A percentile compares a stretch with the other conserved stretches of the same genome.
phyloP scores from a whole-genome alignment of 306 rosid species.

The Crotalaria pallida region DNA sequence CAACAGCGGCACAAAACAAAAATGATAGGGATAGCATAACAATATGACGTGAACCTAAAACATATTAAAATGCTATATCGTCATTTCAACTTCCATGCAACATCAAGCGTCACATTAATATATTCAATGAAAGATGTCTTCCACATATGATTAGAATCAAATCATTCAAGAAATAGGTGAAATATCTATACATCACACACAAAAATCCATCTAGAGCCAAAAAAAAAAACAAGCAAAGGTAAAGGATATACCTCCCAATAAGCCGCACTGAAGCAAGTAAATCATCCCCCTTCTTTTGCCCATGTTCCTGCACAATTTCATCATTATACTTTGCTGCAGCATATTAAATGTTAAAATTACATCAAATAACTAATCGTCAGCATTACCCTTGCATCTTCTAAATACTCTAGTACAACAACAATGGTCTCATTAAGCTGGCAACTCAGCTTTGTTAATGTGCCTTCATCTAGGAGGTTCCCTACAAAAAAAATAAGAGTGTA shows the following conservation, averaged over 20 bases:
- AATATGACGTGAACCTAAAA: not conserved
- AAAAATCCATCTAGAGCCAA: not conserved
- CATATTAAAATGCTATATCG: slow-evolving; percentile 15
- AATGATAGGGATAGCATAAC: not conserved
- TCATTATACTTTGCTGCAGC: slow-evolving; percentile 14
- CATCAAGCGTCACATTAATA: not conserved
- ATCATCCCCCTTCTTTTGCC: slow-evolving; percentile 80
- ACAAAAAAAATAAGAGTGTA: slow-evolving; percentile 14
- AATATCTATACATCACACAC: not conserved
- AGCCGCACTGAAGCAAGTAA: slow-evolving; percentile 88
- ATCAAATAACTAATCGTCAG: slow-evolving; percentile 15
- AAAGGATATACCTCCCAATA: slow-evolving; percentile 66
- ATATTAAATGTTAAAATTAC: slow-evolving; percentile 13
- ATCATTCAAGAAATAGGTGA: not conserved
- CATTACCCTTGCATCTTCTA: slow-evolving; percentile 85
- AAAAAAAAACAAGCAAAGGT: not conserved
- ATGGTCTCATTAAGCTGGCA: slow-evolving; percentile 77
- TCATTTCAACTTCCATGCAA: not conserved
- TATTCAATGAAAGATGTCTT: slow-evolving; percentile 9
- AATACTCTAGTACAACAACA: slow-evolving; percentile 68
- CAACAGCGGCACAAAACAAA: not conserved
- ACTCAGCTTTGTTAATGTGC: slow-evolving; percentile 49
- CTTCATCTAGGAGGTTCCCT: slow-evolving; percentile 60
- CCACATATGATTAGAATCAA: slow-evolving; percentile 4
- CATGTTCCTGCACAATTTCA: slow-evolving; percentile 60